A percentile compares a stretch with the other conserved stretches of the same genome.
Conservation (phyloP, 2,329 filamentous ascomycete species). For the Colletotrichum viniferum region DNA sequence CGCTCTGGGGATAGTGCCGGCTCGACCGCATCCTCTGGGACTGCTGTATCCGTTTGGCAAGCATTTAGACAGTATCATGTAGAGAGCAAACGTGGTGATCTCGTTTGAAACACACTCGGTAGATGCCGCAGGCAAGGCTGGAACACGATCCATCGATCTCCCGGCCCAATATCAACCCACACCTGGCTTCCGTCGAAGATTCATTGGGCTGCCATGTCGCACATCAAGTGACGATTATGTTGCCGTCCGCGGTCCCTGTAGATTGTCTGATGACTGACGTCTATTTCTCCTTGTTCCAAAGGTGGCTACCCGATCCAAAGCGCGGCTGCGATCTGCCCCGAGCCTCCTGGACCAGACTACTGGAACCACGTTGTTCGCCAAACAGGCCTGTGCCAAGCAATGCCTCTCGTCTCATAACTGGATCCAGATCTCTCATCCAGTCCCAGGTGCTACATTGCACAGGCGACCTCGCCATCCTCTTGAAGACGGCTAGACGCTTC, state of each 20-base stretch:
- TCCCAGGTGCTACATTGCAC: slow-evolving; percentile 19
- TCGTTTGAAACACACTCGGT: slow-evolving; percentile 10
- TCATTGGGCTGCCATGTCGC: neutral
- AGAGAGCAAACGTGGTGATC: slow-evolving; percentile 1
- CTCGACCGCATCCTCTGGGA: neutral
- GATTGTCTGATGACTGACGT: neutral
- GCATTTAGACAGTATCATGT: neutral
- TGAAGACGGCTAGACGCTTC: neutral
- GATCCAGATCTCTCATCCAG: neutral
- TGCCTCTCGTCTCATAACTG: neutral
- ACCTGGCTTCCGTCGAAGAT: neutral
- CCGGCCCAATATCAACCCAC: neutral
- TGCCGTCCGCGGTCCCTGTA: neutral
- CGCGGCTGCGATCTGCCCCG: slow-evolving; percentile 4
- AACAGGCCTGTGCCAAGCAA: neutral
- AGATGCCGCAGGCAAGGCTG: neutral
- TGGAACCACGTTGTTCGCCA: slow-evolving; percentile 16
- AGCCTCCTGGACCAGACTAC: slow-evolving; percentile 6
- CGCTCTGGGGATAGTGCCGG: neutral
- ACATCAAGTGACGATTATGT: slow-evolving; percentile 12
- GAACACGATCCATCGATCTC: neutral
- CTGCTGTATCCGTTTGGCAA: neutral
- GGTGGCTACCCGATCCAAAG: neutral
- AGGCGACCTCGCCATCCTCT: neutral
- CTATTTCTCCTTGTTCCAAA: neutral